Base-by-base conservation (phyloP, 2,329 filamentous ascomycete species). In the Clathrospora elynae region DNA sequence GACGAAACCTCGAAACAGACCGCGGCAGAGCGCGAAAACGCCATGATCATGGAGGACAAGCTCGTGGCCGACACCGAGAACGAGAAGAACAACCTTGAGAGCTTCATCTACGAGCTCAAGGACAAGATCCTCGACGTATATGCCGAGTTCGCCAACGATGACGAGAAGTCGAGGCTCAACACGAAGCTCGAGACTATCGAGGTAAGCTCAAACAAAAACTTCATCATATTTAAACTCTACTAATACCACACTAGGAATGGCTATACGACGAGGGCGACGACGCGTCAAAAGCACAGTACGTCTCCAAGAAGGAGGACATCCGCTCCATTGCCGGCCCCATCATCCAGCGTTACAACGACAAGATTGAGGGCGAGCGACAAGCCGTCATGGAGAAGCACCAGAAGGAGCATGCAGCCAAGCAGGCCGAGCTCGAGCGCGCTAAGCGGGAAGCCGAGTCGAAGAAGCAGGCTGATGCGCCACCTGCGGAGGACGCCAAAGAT, bases 51-150 rank as follows among this genome's bases (percentile, higher is more conserved):
- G 84, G 90, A 96, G 74, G 93, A 99, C 78, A 99, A 97, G 82
- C 86, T 97, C 45, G 91, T 99, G 42, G 89, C 88, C 61, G 93
- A 97, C 72, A 99, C 93, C 24, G 93, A 97, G 71, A 90, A 97
- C 79, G 95, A 95, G 84, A 99, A 97, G 89, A 99, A 99, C 78
- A 92, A 97, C 76, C 88, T 99, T 39, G 93, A 99, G 80, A 85
- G 89, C 16, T 95, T 87, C 76, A 96, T 97, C 75, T 99, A 99
- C 76, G 91, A 97, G 66, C 82, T 96, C 69, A 88, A 92, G 62
- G 90, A 90, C 75, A 96, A 96, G 84, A 83, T 97, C 37, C 90
- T 96, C 58, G 90, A 95, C 64, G 82, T 90, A 60, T 96, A 95
- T 71, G 78, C 90, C 55, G 88, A 95, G 35, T 90, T 96, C 55